A percentile compares a stretch with the other conserved stretches of the same genome.
Conservation (phyloP, 2,329 filamentous ascomycete species). For the Hypoxylon sp. region DNA sequence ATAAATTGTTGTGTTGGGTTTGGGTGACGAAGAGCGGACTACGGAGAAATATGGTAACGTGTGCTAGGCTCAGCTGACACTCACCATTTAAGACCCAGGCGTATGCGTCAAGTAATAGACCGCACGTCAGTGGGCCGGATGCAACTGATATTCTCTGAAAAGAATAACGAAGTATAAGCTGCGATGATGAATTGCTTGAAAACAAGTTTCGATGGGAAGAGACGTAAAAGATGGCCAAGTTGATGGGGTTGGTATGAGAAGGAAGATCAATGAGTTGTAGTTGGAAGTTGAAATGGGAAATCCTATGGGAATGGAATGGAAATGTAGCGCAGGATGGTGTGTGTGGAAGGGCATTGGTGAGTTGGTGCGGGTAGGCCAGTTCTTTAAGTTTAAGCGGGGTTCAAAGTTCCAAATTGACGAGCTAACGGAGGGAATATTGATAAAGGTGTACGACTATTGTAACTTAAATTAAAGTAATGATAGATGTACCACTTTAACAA, state of each 20-base stretch:
- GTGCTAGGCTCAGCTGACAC: constrained; percentile 35
- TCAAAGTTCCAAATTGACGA: constrained; percentile 17
- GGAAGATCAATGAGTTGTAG: constrained; percentile 27
- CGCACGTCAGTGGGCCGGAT: constrained; percentile 29
- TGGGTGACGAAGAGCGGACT: neutral
- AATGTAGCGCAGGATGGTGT: constrained; percentile 32
- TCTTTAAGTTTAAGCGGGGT: constrained; percentile 43
- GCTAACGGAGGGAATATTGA: constrained; percentile 17
- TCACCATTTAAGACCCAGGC: constrained; percentile 53
- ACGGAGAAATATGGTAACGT: constrained; percentile 9
- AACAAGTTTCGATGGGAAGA: constrained; percentile 11
- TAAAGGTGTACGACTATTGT: constrained; percentile 22
- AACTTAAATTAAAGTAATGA: neutral
- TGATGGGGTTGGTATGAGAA: constrained; percentile 24
- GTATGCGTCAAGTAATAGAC: constrained; percentile 24
- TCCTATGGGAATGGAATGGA: constrained; percentile 40
- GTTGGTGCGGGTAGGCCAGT: constrained; percentile 30
- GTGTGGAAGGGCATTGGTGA: constrained; percentile 37
- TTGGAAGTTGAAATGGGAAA: constrained; percentile 38
- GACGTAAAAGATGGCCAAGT: constrained; percentile 36
- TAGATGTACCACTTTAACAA: constrained; percentile 39
- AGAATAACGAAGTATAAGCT: constrained; percentile 23
- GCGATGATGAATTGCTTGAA: constrained; percentile 1
- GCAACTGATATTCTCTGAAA: constrained; percentile 23
- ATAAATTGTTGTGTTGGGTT: constrained; percentile 1